phyloP scores from a whole-genome alignment of 2,329 filamentous ascomycete genomes.

The Curvularia eragrostidis region DNA sequence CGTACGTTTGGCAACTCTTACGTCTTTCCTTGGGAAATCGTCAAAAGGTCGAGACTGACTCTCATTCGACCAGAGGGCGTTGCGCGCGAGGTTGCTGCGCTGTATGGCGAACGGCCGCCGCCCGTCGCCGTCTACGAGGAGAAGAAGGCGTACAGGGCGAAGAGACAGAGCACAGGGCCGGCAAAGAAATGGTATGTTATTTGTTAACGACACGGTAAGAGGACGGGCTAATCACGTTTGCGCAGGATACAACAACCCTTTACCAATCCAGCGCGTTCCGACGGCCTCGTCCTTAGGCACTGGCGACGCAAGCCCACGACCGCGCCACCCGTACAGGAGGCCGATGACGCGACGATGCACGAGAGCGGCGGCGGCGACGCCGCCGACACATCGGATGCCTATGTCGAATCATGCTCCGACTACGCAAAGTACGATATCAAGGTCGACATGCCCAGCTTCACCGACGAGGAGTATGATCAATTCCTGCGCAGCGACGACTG shows the following conservation, averaged over 20 bases:
- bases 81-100: constrained; percentile 51
- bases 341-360: constrained; percentile 43
- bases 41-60: constrained; percentile 33
- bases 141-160: constrained; percentile 50
- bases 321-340: constrained; percentile 38
- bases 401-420: constrained; percentile 57
- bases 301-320: constrained; percentile 71
- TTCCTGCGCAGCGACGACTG: constrained; percentile 78
- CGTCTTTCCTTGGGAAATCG: constrained; percentile 26
- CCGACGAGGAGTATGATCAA: constrained; percentile 82
- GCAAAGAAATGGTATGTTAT: constrained; percentile 48
- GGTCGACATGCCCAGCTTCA: constrained; percentile 80
- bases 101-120: constrained; percentile 51
- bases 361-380: constrained; percentile 50
- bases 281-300: constrained; percentile 75
- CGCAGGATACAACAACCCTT: constrained; percentile 62
- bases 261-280: constrained; percentile 76
- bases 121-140: constrained; percentile 52
- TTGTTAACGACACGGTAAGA: neutral
- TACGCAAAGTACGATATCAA: constrained; percentile 91
- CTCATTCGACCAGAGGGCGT: constrained; percentile 44
- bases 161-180: constrained; percentile 48
- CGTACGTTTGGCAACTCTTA: constrained; percentile 50
- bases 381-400: constrained; percentile 44
- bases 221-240: constrained; percentile 18